phyloP scores from a whole-genome alignment of 2,329 filamentous ascomycete species.

The Colletotrichum lindemuthianum region DNA sequence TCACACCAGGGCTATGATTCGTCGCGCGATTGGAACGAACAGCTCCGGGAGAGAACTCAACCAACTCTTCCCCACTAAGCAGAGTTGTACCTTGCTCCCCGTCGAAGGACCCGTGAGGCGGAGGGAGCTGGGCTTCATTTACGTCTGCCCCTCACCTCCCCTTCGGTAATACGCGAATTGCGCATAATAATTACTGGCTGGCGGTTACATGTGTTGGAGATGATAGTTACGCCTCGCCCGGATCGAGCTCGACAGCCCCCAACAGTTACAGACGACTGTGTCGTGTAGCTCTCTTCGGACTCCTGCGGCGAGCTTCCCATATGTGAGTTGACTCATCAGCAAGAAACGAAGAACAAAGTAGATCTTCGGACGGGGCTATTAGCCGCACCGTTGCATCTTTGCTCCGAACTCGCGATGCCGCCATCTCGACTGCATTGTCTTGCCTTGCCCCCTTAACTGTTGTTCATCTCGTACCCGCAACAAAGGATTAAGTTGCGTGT shows the following conservation, averaged over 20 bases:
- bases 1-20: neutral
- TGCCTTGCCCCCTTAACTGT: neutral
- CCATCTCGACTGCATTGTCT: neutral
- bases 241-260: neutral
- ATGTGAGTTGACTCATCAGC: neutral
- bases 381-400: neutral
- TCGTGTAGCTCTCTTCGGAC: neutral
- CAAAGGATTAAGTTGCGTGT: too few relatives aligned
- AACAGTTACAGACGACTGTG: neutral
- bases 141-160: neutral
- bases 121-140: neutral
- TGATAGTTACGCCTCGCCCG: too few relatives aligned
- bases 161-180: neutral
- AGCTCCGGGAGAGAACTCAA: neutral
- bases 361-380: neutral
- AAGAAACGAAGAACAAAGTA: neutral
- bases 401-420: neutral
- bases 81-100: neutral
- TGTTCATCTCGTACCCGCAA: too few relatives aligned
- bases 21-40: constrained; percentile 1
- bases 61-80: neutral
- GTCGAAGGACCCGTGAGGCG: constrained; percentile 21
- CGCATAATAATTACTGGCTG: too few relatives aligned
- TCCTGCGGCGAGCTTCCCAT: neutral
- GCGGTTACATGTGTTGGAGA: too few relatives aligned